Conservation (phyloP, 208 protist genomes). For the Novymonas esmeraldas region DNA sequence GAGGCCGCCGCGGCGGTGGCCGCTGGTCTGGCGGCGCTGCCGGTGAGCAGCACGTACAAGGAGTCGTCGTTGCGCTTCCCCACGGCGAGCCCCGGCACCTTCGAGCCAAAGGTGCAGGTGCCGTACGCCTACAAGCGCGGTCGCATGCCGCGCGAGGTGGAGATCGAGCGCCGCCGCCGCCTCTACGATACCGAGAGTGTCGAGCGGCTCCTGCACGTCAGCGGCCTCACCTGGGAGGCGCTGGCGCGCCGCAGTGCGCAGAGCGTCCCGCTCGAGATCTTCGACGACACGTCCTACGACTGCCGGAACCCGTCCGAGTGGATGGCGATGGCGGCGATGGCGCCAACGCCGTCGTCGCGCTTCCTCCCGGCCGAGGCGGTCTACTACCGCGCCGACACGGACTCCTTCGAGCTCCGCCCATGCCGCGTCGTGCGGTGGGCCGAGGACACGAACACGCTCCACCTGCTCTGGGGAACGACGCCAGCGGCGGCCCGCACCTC, state of each 20-base stretch:
- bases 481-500: neutral
- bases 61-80: constrained; percentile 75
- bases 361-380: constrained; percentile 90
- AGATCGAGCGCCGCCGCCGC: constrained; percentile 95
- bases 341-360: constrained; percentile 36
- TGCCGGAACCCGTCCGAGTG: constrained; percentile 89
- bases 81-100: constrained; percentile 68
- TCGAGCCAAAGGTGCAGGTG: constrained; percentile 97
- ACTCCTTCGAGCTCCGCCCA: constrained; percentile 60
- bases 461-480: constrained; percentile 72
- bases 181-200: constrained; percentile 89
- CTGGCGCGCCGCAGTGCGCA: constrained; percentile 64
- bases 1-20: neutral
- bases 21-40: neutral
- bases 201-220: constrained; percentile 72
- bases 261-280: constrained; percentile 91
- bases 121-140: constrained; percentile 91
- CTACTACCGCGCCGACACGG: constrained; percentile 34
- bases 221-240: constrained; percentile 67
- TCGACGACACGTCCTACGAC: constrained; percentile 97
- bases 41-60: constrained; percentile 86
- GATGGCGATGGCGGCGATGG: constrained; percentile 82
- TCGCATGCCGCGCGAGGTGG: constrained; percentile 92
- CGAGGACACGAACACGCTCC: constrained; percentile 67
- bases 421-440: constrained; percentile 89